These are phyloP conservation scores for Sherardia arvensis DNA, from an alignment of 257 asterid species.

Conservation along the genomic window DNA sequence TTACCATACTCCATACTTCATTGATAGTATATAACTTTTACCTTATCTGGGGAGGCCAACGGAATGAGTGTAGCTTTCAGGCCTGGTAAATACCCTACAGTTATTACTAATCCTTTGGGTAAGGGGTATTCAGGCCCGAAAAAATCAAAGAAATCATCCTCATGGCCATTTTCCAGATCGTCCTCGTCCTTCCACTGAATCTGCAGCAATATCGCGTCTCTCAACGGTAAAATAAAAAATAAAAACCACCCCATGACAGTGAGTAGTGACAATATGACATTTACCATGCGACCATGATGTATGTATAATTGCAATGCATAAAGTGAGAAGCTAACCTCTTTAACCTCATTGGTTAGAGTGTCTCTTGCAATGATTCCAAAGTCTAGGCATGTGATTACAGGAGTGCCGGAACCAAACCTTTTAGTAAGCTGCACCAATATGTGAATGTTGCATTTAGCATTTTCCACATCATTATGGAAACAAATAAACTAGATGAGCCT, in stretches of 20 bases:
- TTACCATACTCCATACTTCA: not conserved
- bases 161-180: constrained; percentile 27
- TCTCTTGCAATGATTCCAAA: constrained; percentile 66
- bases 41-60: constrained; percentile 9
- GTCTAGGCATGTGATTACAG: constrained; percentile 38
- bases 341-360: constrained; percentile 37
- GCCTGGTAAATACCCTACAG: constrained; percentile 69
- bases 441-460: constrained; percentile 3
- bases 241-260: not conserved
- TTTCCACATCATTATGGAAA: not conserved
- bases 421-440: constrained; percentile 37
- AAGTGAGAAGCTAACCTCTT: constrained; percentile 58
- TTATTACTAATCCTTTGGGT: constrained; percentile 44
- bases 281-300: not conserved
- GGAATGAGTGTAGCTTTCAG: constrained; percentile 49
- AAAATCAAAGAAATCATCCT: constrained; percentile 14
- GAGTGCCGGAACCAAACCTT: constrained; percentile 45
- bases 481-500: too few species aligned
- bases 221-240: not conserved
- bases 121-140: not conserved
- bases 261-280: not conserved
- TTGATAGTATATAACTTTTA: not conserved
- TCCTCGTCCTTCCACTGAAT: constrained; percentile 60
- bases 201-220: constrained; percentile 33
- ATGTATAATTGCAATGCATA: not conserved